Evolutionary conservation across 2,329 filamentous ascomycete genomes (phyloP).

Genomic region (Aspergillus sp.): DNA sequence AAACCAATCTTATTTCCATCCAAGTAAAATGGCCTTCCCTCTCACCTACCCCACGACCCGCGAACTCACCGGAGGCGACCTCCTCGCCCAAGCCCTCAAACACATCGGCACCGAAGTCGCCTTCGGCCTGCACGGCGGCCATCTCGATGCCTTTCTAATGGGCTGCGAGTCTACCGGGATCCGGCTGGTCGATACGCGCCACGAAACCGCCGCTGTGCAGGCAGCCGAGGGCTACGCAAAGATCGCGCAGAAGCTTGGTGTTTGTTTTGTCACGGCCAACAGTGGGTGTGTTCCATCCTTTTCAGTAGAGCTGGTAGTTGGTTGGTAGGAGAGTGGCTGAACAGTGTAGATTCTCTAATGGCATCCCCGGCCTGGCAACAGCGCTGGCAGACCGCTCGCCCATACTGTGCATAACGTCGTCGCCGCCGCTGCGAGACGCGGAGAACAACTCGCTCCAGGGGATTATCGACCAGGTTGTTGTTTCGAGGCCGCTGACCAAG

Average conservation of each 20-base stretch:
- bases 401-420: conserved; percentile 47
- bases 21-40: conserved; percentile 17
- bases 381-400: conserved; percentile 48
- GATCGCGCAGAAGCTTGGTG: conserved; percentile 44
- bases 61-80: conserved; percentile 47
- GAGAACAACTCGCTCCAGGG: conserved; percentile 50
- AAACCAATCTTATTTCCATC: neutral
- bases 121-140: conserved; percentile 50
- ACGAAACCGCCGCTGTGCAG: conserved; percentile 51
- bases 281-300: conserved; percentile 39
- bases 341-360: conserved; percentile 44
- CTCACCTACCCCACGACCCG: conserved; percentile 32
- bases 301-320: neutral
- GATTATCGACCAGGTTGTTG: conserved; percentile 48
- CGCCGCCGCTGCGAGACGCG: conserved; percentile 45
- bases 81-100: conserved; percentile 46
- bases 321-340: neutral
- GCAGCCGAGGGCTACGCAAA: conserved; percentile 50
- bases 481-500: conserved; percentile 46
- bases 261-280: conserved; percentile 51
- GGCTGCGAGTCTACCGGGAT: conserved; percentile 44
- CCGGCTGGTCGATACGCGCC: conserved; percentile 46
- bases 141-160: conserved; percentile 50
- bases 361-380: conserved; percentile 47
- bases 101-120: conserved; percentile 44